Base-by-base conservation (phyloP, 2,329 filamentous ascomycete species). In the Emydomyces testavorans region DNA sequence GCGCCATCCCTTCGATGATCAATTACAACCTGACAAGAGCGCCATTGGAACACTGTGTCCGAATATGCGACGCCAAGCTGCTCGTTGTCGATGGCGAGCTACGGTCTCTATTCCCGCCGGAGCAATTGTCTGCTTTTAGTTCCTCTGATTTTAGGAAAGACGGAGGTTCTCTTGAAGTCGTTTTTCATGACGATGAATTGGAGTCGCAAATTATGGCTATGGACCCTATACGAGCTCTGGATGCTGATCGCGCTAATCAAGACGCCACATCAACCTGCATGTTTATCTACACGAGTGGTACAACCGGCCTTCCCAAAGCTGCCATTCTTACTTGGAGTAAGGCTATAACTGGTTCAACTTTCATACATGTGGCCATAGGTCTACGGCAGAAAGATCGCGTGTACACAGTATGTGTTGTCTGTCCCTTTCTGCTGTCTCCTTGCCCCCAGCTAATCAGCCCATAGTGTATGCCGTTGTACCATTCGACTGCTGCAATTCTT, bases 401-500 rank as follows among this genome's bases (percentile, higher is more conserved):
- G 60, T 90, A 87, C 60, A 89, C 85, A 10, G 80, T 82, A 72
- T 60, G 71, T 58, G 21, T 20, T 6, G 10, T n/a, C 3, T 8
- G 18, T 16, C 34, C n/a, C n/a, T 31, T 38, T 44, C 23, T 16
- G 24, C 31, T 15, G 24, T 11, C 15, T 13, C n/a, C 13, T 40
- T 20, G 35, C 45, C 10, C 35, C 5, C 44, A 36, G 24, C 32
- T 36, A 21, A 35, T 53, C 56, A 28, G 55, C n/a, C 24, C 20
- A 42, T 49, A 85, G 81, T 82, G 82, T 49, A 93, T 94, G 85
- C 88, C 88, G 0, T 72, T 94, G 5, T 94, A 94, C 61, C 88
- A 94, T 68, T 82, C 83, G 34, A 86, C 87, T 0, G 88, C 84
- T 10, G 70, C 78, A 3, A 57, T 92, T 5, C 72, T 94, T 36